A percentile compares a stretch with the other conserved stretches of the same genome.
These are phyloP conservation scores for Ceratocystis albifundus DNA, from an alignment of 2,329 filamentous ascomycete genomes.

Conservation along the genomic window DNA sequence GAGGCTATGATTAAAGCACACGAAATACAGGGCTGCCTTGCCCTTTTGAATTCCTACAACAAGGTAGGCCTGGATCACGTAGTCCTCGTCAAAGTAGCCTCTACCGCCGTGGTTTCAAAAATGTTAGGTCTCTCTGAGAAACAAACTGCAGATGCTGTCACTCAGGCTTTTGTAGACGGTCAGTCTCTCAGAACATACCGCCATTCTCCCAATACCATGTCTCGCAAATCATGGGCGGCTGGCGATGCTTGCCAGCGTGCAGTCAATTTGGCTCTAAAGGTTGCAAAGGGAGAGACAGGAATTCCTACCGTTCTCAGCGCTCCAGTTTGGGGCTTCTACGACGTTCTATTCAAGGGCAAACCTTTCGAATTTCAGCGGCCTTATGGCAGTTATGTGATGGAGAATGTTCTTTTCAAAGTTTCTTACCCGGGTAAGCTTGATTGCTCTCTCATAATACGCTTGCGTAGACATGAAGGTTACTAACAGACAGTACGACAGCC, in stretches of 20 bases:
- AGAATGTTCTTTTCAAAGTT: slow-evolving; percentile 99
- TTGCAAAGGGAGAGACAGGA: slow-evolving; percentile 80
- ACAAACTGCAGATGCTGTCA: slow-evolving; percentile 90
- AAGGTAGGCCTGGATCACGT: slow-evolving; percentile 97
- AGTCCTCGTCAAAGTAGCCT: slow-evolving; percentile 94
- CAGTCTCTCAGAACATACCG: slow-evolving; percentile 94
- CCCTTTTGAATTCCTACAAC: slow-evolving; percentile 97
- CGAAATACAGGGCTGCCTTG: slow-evolving; percentile 95
- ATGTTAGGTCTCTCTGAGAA: slow-evolving; percentile 81
- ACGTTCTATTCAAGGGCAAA: slow-evolving; percentile 91
- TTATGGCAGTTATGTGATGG: slow-evolving; percentile 99
- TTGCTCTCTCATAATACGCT: background rate
- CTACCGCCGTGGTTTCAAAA: slow-evolving; percentile 85
- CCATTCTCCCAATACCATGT: slow-evolving; percentile 98
- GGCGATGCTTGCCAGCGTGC: slow-evolving; percentile 95
- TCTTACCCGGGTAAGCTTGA: slow-evolving; percentile 73
- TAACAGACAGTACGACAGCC: slow-evolving; percentile 35
- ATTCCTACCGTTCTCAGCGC: slow-evolving; percentile 87
- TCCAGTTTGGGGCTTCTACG: slow-evolving; percentile 95
- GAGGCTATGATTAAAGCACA: slow-evolving; percentile 99
- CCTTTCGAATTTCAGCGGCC: slow-evolving; percentile 92
- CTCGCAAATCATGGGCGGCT: slow-evolving; percentile 96
- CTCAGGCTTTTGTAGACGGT: slow-evolving; percentile 94
- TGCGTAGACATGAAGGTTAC: background rate
- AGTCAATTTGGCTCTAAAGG: slow-evolving; percentile 82